Base-by-base conservation (phyloP, 2,329 filamentous ascomycete species). In the Didymella arachidicola region DNA sequence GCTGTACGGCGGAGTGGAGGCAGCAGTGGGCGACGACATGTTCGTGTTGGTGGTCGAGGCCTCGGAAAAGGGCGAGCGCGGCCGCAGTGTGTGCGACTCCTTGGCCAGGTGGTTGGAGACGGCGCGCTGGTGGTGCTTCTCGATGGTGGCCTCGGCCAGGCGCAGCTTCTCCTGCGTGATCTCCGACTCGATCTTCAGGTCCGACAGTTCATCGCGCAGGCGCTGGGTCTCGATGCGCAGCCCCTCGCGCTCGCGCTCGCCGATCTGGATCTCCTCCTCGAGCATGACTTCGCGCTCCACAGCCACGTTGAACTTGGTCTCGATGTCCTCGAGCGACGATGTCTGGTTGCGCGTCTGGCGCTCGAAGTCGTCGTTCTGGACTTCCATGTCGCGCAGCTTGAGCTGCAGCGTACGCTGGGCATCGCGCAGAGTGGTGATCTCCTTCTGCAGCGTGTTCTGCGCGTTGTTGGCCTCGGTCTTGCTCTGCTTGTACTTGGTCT, bases 341-440 rank as follows among this genome's bases (percentile, higher is more conserved):
- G 92, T 93, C 27, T 94, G 97, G 78, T 97, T 95, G 69, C 95
- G 89, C 67, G 95, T 94, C 80, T 98, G 94, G 66, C 93, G 89
- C 81, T 99, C 95, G 75, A 94, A 97, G 78, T 99, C 95, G 82
- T 99, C 95, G 80, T 98, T 99, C 75, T 91, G 92, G 54, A 99
- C 95, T 79, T 99, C 95, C 69, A 94, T 97, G 77, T 99, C 95
- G 67, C 95, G 89, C 57, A 99, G 82, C 78, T 86, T 91, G 63
- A 97, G 82, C 71, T 95, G 90, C 61, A 97, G 79, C 3, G 89
- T 88, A 65, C 95, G 85, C 77, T 93, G 96, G 47, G 87, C 78
- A 66, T 99, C 93, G 72, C 95, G 90, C 69, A 99, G 84, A 8
- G 86, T 89, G 7, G 95, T 99, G 70, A 99, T 93, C 78, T 99